Evolutionary conservation across 768 basidiomycete species (phyloP).

Genomic region (Candolleomyces eurysporus): DNA sequence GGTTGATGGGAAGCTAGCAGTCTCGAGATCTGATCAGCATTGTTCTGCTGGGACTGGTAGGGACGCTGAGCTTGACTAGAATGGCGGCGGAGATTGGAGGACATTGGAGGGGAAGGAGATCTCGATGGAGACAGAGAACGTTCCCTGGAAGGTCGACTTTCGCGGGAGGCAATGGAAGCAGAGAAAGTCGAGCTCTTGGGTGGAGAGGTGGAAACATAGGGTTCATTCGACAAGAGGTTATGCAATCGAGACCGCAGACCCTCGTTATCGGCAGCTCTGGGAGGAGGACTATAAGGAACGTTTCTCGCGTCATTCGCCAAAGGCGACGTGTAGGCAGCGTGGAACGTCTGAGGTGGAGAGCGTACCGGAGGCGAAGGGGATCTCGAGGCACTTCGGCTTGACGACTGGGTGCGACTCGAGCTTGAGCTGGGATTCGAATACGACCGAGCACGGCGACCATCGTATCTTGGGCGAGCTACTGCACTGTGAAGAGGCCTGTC

Average conservation of each 20-base stretch:
- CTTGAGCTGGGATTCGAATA: conserved; percentile 24
- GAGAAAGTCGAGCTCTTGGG: conserved; percentile 24
- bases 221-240: conserved; percentile 43
- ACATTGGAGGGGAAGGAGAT: conserved; percentile 3
- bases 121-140: conserved; percentile 2
- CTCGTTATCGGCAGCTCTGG: conserved; percentile 24
- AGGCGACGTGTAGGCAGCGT: conserved; percentile 6
- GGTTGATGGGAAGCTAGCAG: conserved; percentile 11
- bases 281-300: conserved; percentile 5
- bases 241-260: conserved; percentile 39
- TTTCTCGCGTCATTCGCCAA: conserved; percentile 1
- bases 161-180: conserved; percentile 15
- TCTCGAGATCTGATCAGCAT: conserved; percentile 10
- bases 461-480: conserved; percentile 5
- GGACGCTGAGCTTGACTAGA: conserved; percentile 1
- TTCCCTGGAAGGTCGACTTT: conserved; percentile 7
- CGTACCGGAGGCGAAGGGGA: conserved; percentile 17
- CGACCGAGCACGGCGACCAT: conserved; percentile 21
- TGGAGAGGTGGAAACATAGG: conserved; percentile 41
- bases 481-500: conserved; percentile 6
- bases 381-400: conserved; percentile 20
- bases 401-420: conserved; percentile 22
- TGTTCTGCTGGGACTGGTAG: conserved; percentile 5
- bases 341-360: conserved; percentile 3
- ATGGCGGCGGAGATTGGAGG: not conserved